Conservation (phyloP, 2,329 filamentous ascomycete genomes). For the Xylaria arbuscula region DNA sequence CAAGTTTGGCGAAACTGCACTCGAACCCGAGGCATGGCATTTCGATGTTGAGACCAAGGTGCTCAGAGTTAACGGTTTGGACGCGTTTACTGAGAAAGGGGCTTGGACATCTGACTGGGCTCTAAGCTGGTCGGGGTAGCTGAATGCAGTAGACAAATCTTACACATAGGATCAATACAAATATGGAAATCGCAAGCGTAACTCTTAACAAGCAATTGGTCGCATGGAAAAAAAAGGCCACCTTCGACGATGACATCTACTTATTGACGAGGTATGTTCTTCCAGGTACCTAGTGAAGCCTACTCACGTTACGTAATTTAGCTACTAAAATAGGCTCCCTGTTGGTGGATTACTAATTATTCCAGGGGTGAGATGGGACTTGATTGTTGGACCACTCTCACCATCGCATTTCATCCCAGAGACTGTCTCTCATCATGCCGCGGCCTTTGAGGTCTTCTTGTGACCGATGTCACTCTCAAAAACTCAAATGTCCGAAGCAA, state of each 20-base stretch:
- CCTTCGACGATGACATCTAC: too few relatives aligned
- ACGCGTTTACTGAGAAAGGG: slow-evolving; percentile 60
- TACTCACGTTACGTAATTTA: too few relatives aligned
- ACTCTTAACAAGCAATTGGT: too few relatives aligned
- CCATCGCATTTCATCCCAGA: background rate
- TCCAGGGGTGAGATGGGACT: background rate
- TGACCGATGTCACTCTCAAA: slow-evolving; percentile 59
- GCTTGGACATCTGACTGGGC: slow-evolving; percentile 70
- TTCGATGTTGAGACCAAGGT: slow-evolving; percentile 61
- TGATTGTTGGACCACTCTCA: background rate
- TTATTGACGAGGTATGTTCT: too few relatives aligned
- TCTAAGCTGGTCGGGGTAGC: slow-evolving; percentile 60
- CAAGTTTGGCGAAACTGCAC: slow-evolving; percentile 60
- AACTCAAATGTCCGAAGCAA: slow-evolving; percentile 58
- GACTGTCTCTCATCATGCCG: slow-evolving; percentile 35
- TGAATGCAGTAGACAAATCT: background rate
- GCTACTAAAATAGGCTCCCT: too few relatives aligned
- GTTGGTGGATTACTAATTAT: background rate
- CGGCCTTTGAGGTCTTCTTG: slow-evolving; percentile 44
- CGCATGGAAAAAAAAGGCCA: too few relatives aligned
- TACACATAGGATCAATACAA: background rate
- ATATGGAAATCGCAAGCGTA: too few relatives aligned
- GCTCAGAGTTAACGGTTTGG: slow-evolving; percentile 63
- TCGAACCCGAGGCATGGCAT: slow-evolving; percentile 57
- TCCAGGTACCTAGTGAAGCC: too few relatives aligned